Evolutionary conservation across 768 basidiomycete genomes (phyloP).

Genomic region (Termitomyces sp.): DNA sequence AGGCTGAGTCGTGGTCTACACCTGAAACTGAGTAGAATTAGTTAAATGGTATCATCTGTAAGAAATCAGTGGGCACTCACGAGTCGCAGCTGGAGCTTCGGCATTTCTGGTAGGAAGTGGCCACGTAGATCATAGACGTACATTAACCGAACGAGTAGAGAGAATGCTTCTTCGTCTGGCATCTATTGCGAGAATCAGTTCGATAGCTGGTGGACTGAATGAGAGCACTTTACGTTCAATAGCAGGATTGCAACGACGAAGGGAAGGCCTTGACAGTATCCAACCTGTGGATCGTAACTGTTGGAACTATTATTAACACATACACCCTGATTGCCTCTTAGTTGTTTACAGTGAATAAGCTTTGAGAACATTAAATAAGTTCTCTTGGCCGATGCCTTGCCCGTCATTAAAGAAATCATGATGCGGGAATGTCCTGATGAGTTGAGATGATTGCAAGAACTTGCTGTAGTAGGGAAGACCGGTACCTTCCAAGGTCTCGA

Average conservation of each 20-base stretch:
- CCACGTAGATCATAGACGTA: constrained; percentile 93
- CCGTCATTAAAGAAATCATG: constrained; percentile 95
- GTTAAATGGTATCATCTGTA: neutral
- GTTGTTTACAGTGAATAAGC: constrained; percentile 84
- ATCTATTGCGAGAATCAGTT: constrained; percentile 51
- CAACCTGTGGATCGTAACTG: constrained; percentile 89
- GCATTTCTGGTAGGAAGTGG: constrained; percentile 99
- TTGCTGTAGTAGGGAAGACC: constrained; percentile 4
- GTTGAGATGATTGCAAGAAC: neutral
- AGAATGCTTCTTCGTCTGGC: constrained; percentile 99
- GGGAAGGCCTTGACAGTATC: constrained; percentile 96
- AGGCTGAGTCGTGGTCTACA: constrained; percentile 20
- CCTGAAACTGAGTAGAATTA: constrained; percentile 47
- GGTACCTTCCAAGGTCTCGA: constrained; percentile 82
- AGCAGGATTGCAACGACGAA: constrained; percentile 94
- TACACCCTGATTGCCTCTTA: neutral
- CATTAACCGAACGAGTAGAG: constrained; percentile 91
- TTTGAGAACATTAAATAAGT: constrained; percentile 95
- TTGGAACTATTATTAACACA: constrained; percentile 4
- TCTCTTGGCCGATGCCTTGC: constrained; percentile 94
- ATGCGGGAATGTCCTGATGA: constrained; percentile 84
- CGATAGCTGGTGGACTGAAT: neutral
- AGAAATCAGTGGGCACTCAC: constrained; percentile 34
- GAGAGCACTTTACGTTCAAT: constrained; percentile 64
- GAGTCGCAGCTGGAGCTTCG: constrained; percentile 88